A percentile compares a stretch with the other conserved stretches of the same genome.
Evolutionary conservation across 2,329 filamentous ascomycete genomes (phyloP).

Genomic region (Mariannaea sp.): DNA sequence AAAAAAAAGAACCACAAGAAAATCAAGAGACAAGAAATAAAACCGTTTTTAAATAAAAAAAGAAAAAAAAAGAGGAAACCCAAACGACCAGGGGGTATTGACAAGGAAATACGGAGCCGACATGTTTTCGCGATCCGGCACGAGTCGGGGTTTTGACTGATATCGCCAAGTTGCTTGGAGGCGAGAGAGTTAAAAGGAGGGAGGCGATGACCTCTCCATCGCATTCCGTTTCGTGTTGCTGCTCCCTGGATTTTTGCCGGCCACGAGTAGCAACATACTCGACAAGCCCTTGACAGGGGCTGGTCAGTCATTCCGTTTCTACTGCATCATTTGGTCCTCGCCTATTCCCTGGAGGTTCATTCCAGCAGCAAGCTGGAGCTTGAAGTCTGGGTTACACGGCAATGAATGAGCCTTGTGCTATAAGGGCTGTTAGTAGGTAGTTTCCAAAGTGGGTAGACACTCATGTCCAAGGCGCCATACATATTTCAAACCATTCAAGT

Average conservation of each 20-base stretch:
- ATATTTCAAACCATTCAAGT: slow-evolving; percentile 97
- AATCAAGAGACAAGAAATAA: too few species aligned
- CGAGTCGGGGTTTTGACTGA: slow-evolving; percentile 15
- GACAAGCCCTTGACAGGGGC: neutral
- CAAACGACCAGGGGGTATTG: slow-evolving; percentile 20
- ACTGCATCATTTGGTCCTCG: slow-evolving; percentile 50
- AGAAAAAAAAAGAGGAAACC: neutral
- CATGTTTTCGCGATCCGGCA: slow-evolving; percentile 26
- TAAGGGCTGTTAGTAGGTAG: slow-evolving; percentile 41
- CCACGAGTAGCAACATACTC: neutral
- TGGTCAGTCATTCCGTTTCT: slow-evolving; percentile 11
- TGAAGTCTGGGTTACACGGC: slow-evolving; percentile 83
- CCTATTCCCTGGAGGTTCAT: slow-evolving; percentile 50
- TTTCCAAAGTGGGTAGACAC: too few species aligned
- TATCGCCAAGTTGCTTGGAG: slow-evolving; percentile 6
- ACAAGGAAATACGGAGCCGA: slow-evolving; percentile 23
- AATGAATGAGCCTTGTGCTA: slow-evolving; percentile 81
- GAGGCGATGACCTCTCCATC: neutral
- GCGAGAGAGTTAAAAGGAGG: neutral
- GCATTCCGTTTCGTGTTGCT: neutral
- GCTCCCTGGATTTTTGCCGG: slow-evolving; percentile 1
- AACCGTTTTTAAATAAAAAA: too few species aligned
- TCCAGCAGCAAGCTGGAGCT: slow-evolving; percentile 52
- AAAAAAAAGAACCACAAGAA: neutral
- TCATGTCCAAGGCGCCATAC: slow-evolving; percentile 50